Percentiles rank a stretch among this genome's conserved stretches.
Evolutionary conservation across 2,329 filamentous ascomycete species (phyloP).

Genomic region (Aspergillus japonicus): DNA sequence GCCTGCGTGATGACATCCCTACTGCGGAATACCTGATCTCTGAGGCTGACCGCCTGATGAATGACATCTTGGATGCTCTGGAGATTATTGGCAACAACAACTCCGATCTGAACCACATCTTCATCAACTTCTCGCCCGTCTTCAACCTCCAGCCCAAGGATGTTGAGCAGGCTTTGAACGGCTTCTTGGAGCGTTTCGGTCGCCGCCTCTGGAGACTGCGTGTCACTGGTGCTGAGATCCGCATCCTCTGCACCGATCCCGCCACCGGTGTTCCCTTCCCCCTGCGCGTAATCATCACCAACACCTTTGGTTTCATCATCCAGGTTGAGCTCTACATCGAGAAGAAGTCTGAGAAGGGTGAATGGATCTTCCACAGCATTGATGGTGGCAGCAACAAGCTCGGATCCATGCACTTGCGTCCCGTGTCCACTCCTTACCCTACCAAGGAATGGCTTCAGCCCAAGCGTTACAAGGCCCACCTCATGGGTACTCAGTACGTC

Average conservation of each 20-base stretch:
- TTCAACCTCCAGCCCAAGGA: conserved; percentile 88
- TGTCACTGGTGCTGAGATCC: conserved; percentile 95
- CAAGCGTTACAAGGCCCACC: conserved; percentile 98
- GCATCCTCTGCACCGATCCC: conserved; percentile 94
- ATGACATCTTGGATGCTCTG: conserved; percentile 93
- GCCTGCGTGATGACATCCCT: conserved; percentile 93
- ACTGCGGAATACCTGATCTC: conserved; percentile 98
- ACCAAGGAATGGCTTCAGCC: conserved; percentile 99
- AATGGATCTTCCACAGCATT: conserved; percentile 98
- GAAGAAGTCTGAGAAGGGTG: conserved; percentile 95
- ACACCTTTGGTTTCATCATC: conserved; percentile 97
- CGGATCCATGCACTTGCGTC: conserved; percentile 88
- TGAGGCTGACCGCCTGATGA: conserved; percentile 93
- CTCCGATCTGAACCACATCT: conserved; percentile 99
- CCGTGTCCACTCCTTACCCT: conserved; percentile 87
- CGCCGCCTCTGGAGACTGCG: conserved; percentile 93
- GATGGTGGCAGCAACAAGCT: conserved; percentile 88
- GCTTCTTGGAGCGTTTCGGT: conserved; percentile 95
- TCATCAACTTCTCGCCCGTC: conserved; percentile 98
- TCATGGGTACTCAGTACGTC: conserved; percentile 99
- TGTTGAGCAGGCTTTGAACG: conserved; percentile 88
- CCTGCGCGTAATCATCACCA: conserved; percentile 92
- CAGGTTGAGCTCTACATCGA: conserved; percentile 97
- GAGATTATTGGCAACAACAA: conserved; percentile 99
- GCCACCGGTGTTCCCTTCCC: conserved; percentile 81